Evolutionary conservation across 768 basidiomycete species (phyloP).

Genomic region (Boletus pseudo-olivaceus): DNA sequence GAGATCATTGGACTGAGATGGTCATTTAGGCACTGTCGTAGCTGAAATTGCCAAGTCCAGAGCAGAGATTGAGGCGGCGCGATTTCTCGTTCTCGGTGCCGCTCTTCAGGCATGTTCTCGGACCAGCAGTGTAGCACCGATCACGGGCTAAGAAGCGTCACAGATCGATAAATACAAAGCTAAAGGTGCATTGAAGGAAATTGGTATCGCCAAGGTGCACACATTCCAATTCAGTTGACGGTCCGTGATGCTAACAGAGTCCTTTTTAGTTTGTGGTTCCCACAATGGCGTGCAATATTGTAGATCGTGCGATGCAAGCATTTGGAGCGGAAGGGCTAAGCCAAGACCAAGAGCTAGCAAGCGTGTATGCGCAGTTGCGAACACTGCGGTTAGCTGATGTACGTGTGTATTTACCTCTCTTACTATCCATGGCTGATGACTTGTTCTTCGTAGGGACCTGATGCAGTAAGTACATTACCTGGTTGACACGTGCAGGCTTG

Average conservation of each 20-base stretch:
- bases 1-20: neutral
- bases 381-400: conserved; percentile 89
- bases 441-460: conserved; percentile 56
- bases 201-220: conserved; percentile 90
- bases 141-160: conserved; percentile 2
- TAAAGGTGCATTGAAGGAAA: conserved; percentile 95
- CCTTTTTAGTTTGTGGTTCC: conserved; percentile 85
- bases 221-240: neutral
- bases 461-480: conserved; percentile 50
- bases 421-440: conserved; percentile 1
- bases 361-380: conserved; percentile 72
- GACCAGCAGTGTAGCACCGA: neutral
- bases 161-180: conserved; percentile 89
- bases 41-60: conserved; percentile 89
- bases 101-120: conserved; percentile 63
- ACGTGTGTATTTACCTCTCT: conserved; percentile 25
- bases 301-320: conserved; percentile 95
- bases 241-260: neutral
- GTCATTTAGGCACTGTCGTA: conserved; percentile 68
- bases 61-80: conserved; percentile 86
- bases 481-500: neutral
- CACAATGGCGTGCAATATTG: conserved; percentile 78
- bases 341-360: conserved; percentile 83
- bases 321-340: conserved; percentile 96
- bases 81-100: conserved; percentile 88